Conservation (phyloP, 2,329 filamentous ascomycete genomes). For the Amauroascus verrucosus region DNA sequence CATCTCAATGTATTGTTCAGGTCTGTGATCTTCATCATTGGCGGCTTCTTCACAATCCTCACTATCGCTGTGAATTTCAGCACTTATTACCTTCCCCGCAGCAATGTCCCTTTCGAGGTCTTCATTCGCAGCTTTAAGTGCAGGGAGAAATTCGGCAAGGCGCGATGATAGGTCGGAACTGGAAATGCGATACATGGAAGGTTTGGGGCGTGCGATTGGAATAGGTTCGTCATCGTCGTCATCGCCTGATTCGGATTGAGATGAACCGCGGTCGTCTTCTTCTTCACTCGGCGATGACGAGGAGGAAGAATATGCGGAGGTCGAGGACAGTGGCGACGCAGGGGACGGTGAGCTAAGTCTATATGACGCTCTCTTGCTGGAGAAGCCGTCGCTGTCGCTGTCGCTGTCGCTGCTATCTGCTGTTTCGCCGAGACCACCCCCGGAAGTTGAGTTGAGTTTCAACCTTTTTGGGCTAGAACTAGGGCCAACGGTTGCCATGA, state of each 20-base stretch:
- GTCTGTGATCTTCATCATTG: background rate
- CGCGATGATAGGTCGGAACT: slow-evolving; percentile 28
- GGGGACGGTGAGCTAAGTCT: background rate
- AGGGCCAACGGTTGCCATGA: background rate
- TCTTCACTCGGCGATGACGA: slow-evolving; percentile 13
- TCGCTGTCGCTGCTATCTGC: background rate
- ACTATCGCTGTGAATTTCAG: slow-evolving; percentile 12
- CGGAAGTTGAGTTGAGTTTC: background rate
- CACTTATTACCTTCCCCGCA: slow-evolving; percentile 20
- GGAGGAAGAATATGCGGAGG: slow-evolving; percentile 11
- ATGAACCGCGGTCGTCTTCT: background rate
- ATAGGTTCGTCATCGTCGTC: slow-evolving; percentile 7
- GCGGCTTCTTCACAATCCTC: slow-evolving; percentile 1
- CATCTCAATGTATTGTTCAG: slow-evolving; percentile 19
- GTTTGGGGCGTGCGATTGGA: slow-evolving; percentile 25
- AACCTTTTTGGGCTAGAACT: slow-evolving; percentile 3
- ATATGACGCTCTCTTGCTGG: background rate
- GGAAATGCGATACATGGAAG: slow-evolving; percentile 25
- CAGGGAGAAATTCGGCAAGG: slow-evolving; percentile 33
- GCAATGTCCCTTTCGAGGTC: slow-evolving; percentile 32
- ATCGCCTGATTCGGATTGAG: background rate
- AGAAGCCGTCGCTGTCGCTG: background rate
- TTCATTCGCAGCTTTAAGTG: slow-evolving; percentile 36
- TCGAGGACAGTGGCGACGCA: background rate
- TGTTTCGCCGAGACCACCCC: background rate